Conservation (phyloP, 2,329 filamentous ascomycete genomes). For the Talaromyces sp. region DNA sequence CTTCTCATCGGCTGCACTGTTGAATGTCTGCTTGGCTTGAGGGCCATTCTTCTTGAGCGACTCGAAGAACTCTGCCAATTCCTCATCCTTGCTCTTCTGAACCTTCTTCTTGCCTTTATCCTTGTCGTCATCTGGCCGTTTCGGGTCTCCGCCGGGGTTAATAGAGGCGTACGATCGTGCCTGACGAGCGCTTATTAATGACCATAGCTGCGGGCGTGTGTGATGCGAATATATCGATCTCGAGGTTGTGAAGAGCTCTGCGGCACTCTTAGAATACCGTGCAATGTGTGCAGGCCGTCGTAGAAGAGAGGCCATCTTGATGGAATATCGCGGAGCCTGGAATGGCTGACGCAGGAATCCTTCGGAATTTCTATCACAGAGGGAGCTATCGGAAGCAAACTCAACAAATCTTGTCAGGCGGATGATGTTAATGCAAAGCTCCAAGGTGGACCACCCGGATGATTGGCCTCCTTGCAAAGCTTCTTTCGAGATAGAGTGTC, state of each 20-base stretch:
- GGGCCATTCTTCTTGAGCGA: constrained; percentile 10
- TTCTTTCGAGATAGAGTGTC: constrained; percentile 1
- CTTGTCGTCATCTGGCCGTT: constrained; percentile 38
- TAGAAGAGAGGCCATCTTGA: constrained; percentile 62
- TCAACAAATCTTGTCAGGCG: background rate
- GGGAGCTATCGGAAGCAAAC: background rate
- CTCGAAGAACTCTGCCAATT: constrained; percentile 8
- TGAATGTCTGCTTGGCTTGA: constrained; percentile 38
- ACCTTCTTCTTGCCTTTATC: constrained; percentile 17
- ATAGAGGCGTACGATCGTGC: constrained; percentile 42
- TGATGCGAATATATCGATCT: constrained; percentile 43
- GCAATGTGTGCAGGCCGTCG: constrained; percentile 64
- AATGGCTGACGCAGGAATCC: constrained; percentile 21
- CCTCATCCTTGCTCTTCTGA: constrained; percentile 12
- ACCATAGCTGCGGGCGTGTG: constrained; percentile 38
- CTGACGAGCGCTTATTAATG: constrained; percentile 32
- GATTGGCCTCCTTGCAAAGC: background rate
- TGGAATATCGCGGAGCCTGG: constrained; percentile 30
- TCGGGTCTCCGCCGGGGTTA: constrained; percentile 41
- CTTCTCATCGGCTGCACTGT: constrained; percentile 46
- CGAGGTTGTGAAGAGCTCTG: constrained; percentile 51
- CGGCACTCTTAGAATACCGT: constrained; percentile 57
- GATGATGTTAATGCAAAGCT: background rate
- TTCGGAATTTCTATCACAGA: background rate
- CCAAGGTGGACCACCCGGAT: constrained; percentile 13